Evolutionary conservation across 306 rosid genomes (phyloP).

Genomic region (Hylodesmum podocarpum): DNA sequence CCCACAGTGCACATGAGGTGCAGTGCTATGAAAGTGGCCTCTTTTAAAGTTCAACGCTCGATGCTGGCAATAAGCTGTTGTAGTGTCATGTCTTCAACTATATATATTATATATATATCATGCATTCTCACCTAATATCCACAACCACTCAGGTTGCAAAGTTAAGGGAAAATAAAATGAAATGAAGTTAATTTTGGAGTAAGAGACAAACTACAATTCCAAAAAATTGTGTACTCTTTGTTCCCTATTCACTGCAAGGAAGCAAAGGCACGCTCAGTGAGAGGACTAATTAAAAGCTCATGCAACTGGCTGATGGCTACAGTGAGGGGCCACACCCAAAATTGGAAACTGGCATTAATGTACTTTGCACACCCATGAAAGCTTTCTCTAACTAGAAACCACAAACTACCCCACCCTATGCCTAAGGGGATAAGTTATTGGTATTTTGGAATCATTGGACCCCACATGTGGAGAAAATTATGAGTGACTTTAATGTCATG

Average conservation of each 20-base stretch:
- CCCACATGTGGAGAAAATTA: constrained; percentile 31
- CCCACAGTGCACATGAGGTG: constrained; percentile 33
- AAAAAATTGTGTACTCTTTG: constrained; percentile 29
- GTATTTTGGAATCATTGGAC: constrained; percentile 14
- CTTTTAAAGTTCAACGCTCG: constrained; percentile 32
- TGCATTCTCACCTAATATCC: constrained; percentile 17
- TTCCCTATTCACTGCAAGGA: constrained; percentile 42
- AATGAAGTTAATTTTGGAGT: not conserved
- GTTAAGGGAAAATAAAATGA: constrained; percentile 23
- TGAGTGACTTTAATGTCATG: constrained; percentile 32
- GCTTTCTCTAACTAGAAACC: constrained; percentile 39
- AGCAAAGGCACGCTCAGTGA: constrained; percentile 24
- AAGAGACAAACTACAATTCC: constrained; percentile 38
- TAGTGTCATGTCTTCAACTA: constrained; percentile 30
- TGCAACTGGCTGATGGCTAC: constrained; percentile 26
- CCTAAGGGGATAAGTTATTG: constrained; percentile 29
- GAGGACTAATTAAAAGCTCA: constrained; percentile 43
- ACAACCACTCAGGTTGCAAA: constrained; percentile 20
- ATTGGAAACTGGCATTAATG: constrained; percentile 41
- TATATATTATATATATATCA: too few relatives aligned
- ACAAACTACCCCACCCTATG: constrained; percentile 37
- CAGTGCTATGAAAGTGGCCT: constrained; percentile 24
- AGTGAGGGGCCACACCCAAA: constrained; percentile 29
- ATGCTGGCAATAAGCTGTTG: constrained; percentile 23
- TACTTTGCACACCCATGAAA: constrained; percentile 35